Percentiles rank a stretch among this genome's conserved stretches.
phyloP scores from a whole-genome alignment of 2,329 filamentous ascomycete species.

The Monilinia polystroma region DNA sequence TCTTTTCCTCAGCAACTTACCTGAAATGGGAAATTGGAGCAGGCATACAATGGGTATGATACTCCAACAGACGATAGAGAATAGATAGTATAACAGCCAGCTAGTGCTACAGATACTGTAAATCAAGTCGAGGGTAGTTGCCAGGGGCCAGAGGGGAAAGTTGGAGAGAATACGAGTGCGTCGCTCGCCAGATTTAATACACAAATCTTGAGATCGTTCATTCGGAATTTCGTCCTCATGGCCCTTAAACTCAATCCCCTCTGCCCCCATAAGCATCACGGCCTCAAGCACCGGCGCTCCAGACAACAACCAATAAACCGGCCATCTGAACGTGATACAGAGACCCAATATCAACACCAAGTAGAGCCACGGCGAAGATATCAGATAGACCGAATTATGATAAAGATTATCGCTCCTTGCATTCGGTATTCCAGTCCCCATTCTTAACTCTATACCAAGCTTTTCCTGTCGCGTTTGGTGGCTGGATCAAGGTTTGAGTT shows the following conservation, averaged over 20 bases:
- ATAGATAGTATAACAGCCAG: constrained; percentile 51
- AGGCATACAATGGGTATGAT: constrained; percentile 46
- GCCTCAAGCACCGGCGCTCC: constrained; percentile 43
- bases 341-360: not conserved
- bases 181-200: no score
- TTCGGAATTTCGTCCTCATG: not conserved
- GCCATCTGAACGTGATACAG: constrained; percentile 29
- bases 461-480: not conserved
- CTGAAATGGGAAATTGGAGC: constrained; percentile 44
- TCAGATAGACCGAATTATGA: not conserved
- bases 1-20: constrained; percentile 36
- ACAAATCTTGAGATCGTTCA: no score
- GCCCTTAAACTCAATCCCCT: constrained; percentile 35
- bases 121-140: constrained; percentile 47
- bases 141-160: constrained; percentile 48
- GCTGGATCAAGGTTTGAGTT: not conserved
- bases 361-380: constrained; percentile 1
- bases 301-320: constrained; percentile 44
- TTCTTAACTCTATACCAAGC: not conserved
- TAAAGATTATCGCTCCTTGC: not conserved
- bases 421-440: not conserved
- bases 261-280: constrained; percentile 30
- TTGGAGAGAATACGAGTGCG: constrained; percentile 44
- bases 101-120: constrained; percentile 51
- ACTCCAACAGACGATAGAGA: constrained; percentile 45